Percentiles rank a stretch among this genome's conserved stretches.
Evolutionary conservation across 2,329 filamentous ascomycete species (phyloP).

Genomic region (Arachnopeziza araneosa): DNA sequence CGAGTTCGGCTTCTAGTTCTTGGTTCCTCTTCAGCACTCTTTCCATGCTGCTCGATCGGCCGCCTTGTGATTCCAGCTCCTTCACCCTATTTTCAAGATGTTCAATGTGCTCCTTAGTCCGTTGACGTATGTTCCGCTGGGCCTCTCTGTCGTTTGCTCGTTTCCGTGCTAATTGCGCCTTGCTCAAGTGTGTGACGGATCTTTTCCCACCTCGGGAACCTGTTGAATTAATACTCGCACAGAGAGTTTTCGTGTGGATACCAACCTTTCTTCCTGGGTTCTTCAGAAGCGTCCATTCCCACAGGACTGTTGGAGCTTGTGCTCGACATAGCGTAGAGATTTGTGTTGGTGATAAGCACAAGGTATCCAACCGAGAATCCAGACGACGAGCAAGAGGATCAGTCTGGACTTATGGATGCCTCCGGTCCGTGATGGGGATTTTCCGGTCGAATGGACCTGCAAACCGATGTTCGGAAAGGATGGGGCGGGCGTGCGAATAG

Average conservation of each 20-base stretch:
- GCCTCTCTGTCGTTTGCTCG: constrained; percentile 87
- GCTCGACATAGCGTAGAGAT: constrained; percentile 11
- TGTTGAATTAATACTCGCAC: constrained; percentile 10
- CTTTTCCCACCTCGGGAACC: constrained; percentile 48
- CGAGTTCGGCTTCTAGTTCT: constrained; percentile 27
- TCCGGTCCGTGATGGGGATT: no score
- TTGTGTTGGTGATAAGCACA: background rate
- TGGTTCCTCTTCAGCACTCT: constrained; percentile 27
- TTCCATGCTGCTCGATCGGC: constrained; percentile 39
- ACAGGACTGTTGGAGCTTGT: constrained; percentile 13
- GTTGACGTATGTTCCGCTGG: constrained; percentile 79
- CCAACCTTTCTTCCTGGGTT: constrained; percentile 17
- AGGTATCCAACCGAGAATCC: background rate
- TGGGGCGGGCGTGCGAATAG: background rate
- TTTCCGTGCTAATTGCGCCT: constrained; percentile 83
- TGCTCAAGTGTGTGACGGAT: constrained; percentile 81
- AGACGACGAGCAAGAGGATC: background rate
- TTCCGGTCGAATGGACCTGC: background rate
- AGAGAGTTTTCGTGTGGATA: background rate
- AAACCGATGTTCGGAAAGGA: background rate
- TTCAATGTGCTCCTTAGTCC: constrained; percentile 77
- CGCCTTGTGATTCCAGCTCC: constrained; percentile 23
- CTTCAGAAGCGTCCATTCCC: constrained; percentile 10
- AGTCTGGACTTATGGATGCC: background rate
- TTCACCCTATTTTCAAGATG: constrained; percentile 27